Base-by-base conservation (phyloP, 495 filamentous ascomycete genomes). In the Penicillium maclennaniae region DNA sequence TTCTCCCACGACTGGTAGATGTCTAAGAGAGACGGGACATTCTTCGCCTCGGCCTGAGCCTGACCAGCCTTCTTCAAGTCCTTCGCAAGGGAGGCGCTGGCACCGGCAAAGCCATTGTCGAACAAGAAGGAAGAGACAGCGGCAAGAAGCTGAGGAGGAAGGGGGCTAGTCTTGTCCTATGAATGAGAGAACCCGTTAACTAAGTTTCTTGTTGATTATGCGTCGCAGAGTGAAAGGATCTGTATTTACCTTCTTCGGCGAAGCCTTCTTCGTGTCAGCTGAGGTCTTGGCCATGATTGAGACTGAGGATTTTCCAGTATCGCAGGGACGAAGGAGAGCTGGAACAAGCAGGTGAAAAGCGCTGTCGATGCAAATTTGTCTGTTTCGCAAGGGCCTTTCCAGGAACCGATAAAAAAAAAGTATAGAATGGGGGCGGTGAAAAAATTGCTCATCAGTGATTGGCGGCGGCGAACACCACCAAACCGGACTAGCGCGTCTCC, bases 91-190 rank as follows among this genome's bases (percentile, higher is more conserved):
- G 82, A 73, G 52, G 74, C 67, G 51, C 78, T 80, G 25, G 87
- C 79, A 38, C 71, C 71, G 17, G 75, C 61, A 56, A 87, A 88
- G 27, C 83, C 81, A 64, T 85, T 79, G 38, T 85, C 80, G 55
- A 78, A 73, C 27, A 91, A 75, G 69, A 89, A 90, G 14, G 73
- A 69, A 27, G 81, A 79, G 56, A 91, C 77, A n/a, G 88, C 73
- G 38, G 82, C 78, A 54, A 89, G 62, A 15, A 91, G 69, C 61
- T 83, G 78, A 17, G 77, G 56, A 9, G 85, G 79, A 28, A 60
- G 26, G n/a, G 71, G 44, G 48, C 42, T 64, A 60, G 45, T 37
- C 38, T 38, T 53, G 26, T 38, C 45, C 59, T 62, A 34, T 40
- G 3, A 45, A 36, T 47, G 28, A 47, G 28, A 45, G 16, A 38